phyloP scores from a whole-genome alignment of 441 rosid species.

The Mallotus japonicus region DNA sequence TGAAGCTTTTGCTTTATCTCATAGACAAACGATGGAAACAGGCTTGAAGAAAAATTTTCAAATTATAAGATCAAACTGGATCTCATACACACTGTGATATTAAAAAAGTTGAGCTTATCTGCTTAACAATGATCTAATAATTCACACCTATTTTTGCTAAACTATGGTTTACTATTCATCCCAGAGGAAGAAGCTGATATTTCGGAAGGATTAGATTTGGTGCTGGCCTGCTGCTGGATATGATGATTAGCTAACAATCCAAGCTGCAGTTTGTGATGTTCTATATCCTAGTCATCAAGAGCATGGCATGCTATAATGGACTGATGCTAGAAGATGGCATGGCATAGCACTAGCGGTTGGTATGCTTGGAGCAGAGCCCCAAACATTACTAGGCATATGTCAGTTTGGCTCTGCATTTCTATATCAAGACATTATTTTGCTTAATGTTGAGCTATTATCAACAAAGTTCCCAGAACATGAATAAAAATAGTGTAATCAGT shows the following conservation, averaged over 20 bases:
- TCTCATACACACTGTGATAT: background rate
- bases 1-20: background rate
- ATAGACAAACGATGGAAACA: background rate
- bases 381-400: background rate
- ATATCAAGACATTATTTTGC: background rate
- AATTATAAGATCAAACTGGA: background rate
- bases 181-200: background rate
- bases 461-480: background rate
- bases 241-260: background rate
- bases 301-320: background rate
- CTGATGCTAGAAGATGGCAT: background rate
- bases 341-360: background rate
- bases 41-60: constrained; percentile 1
- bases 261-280: background rate
- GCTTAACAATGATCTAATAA: background rate
- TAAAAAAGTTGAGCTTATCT: background rate
- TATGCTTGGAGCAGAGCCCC: background rate
- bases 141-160: background rate
- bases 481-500: background rate
- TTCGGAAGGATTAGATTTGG: background rate
- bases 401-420: background rate
- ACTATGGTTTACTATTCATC: background rate
- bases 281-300: background rate
- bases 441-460: background rate
- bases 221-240: background rate